phyloP scores from a whole-genome alignment of 352 stramenopile genomes.

The Globisporangium apiculatum region DNA sequence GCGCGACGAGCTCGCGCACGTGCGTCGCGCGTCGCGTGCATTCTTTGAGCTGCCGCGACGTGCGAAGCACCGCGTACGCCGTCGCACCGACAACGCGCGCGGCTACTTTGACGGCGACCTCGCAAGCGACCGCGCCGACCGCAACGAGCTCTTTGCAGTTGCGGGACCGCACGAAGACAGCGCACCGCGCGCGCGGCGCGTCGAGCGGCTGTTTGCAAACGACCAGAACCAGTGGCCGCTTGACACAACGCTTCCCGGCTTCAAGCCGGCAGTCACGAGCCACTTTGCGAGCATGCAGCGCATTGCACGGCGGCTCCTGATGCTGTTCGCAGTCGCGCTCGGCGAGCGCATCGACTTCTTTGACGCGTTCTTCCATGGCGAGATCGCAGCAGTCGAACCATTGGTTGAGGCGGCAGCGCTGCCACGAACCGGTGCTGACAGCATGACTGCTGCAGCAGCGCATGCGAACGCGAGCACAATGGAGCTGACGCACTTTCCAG shows the following conservation, averaged over 20 bases:
- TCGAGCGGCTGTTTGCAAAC: constrained; percentile 60
- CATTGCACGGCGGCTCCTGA: constrained; percentile 43
- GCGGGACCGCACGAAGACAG: constrained; percentile 32
- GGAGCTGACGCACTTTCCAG: constrained; percentile 88
- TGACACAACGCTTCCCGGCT: constrained; percentile 38
- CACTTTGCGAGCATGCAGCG: constrained; percentile 47
- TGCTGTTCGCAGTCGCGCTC: constrained; percentile 49
- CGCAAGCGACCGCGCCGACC: constrained; percentile 91
- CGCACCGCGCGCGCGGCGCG: constrained; percentile 21
- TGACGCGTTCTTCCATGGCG: constrained; percentile 43
- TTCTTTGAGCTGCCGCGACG: constrained; percentile 83
- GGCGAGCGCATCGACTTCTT: constrained; percentile 46
- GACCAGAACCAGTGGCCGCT: constrained; percentile 83
- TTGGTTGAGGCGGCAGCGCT: neutral
- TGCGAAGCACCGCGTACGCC: constrained; percentile 52
- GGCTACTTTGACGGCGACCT: constrained; percentile 93
- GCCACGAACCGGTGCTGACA: neutral
- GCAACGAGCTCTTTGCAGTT: constrained; percentile 87
- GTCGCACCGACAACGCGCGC: constrained; percentile 74
- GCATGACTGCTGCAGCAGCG: constrained; percentile 28
- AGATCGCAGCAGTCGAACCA: neutral
- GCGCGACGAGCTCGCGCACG: constrained; percentile 42
- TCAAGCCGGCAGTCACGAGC: constrained; percentile 34
- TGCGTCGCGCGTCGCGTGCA: constrained; percentile 47
- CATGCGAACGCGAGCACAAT: constrained; percentile 83